Evolutionary conservation across 768 basidiomycete genomes (phyloP), one percentile per base, ranked within the genome.

Genomic region (Austroboletus festivus): DNA sequence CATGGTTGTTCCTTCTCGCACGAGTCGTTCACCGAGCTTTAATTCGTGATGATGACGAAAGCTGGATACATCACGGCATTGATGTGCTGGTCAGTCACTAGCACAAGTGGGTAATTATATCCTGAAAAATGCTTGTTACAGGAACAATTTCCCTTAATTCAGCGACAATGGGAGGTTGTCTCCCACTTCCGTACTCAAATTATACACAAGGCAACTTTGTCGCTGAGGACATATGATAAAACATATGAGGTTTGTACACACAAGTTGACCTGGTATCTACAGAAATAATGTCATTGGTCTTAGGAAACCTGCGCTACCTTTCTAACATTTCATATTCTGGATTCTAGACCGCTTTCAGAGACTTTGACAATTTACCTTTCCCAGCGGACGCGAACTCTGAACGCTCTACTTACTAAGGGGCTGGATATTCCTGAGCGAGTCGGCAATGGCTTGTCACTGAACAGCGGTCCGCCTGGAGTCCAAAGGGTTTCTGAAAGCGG

Each of bases 81-180:
- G 77, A 84, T 60, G 76, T 89, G 18, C 45, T 75, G 61, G 87
- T 88, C 58, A 42, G 79, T 51, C 33, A 12, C 22, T 13, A 9
- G 21, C 20, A n/a, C 34, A 10, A 26, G 18, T n/a, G 21, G 18
- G 7, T 20, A 5, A 38, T 34, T 1, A 19, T 34, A 23, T 24
- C 7, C 28, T 53, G 33, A 53, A 38, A 23, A 13, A 15, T 10
- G 16, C 37, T 31, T 35, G 5, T 35, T 39, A 15, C 59, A 93
- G 92, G 80, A 81, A 40, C 89, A 93, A 67, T 86, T 94, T 55
- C 91, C 93, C 22, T 72, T 97, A 5, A 81, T 92, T 3, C 87
- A 92, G 55, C 84, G 91, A 30, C 94, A 97, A 68, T 97, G 93
- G 94, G 94, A 95, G 48, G 76, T 81, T 1, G 81, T 97, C 8